Percentiles rank a stretch among this genome's conserved stretches.
These are phyloP conservation scores for Sporisorium exsertum DNA, from an alignment of 1,284 basidiomycete species.

Conservation along the genomic window DNA sequence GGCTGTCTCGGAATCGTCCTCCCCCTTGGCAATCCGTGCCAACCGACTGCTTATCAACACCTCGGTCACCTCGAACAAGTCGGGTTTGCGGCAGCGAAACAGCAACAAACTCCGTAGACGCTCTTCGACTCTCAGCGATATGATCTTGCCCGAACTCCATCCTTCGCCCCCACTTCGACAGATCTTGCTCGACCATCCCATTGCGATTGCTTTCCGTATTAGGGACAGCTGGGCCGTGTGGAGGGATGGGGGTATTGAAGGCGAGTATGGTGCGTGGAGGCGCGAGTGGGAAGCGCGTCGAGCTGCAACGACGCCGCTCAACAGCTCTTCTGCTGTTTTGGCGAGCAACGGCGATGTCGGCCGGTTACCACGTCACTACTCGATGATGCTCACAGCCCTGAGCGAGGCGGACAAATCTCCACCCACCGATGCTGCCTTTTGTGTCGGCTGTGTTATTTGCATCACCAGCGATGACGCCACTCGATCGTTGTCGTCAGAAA, in stretches of 20 bases:
- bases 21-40: slow-evolving; percentile 25
- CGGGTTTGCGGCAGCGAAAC: slow-evolving; percentile 14
- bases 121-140: slow-evolving; percentile 30
- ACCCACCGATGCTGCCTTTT: slow-evolving; percentile 86
- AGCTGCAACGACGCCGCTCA: slow-evolving; percentile 50
- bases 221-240: slow-evolving; percentile 85
- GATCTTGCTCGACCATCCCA: slow-evolving; percentile 74
- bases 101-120: slow-evolving; percentile 16
- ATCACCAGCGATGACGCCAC: slow-evolving; percentile 48
- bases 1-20: slow-evolving; percentile 38
- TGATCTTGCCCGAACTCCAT: slow-evolving; percentile 38
- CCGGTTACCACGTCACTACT: slow-evolving; percentile 37
- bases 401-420: slow-evolving; percentile 79
- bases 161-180: slow-evolving; percentile 70
- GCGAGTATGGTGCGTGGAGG: slow-evolving; percentile 78
- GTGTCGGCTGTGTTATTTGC: slow-evolving; percentile 89
- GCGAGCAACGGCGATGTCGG: slow-evolving; percentile 10
- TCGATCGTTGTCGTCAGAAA: neutral
- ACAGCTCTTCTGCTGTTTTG: slow-evolving; percentile 34
- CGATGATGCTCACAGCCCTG: slow-evolving; percentile 78
- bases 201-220: slow-evolving; percentile 77
- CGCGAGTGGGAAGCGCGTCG: slow-evolving; percentile 70
- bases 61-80: slow-evolving; percentile 6
- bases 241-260: slow-evolving; percentile 77
- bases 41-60: slow-evolving; percentile 35